Base-by-base conservation (phyloP, 148 eudicot species). In the Mesembryanthemum crystallinum region DNA sequence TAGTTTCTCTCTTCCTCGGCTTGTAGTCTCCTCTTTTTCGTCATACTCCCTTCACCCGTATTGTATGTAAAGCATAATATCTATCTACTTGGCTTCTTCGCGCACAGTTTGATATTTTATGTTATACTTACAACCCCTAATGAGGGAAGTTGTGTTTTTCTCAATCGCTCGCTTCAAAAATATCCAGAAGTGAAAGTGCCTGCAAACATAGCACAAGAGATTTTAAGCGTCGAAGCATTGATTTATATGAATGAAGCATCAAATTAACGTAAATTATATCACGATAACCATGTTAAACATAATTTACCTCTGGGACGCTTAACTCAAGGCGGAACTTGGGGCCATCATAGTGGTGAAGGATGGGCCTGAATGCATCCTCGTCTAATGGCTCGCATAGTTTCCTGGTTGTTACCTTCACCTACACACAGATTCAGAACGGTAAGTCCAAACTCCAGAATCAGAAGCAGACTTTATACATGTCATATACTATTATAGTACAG, bases 281-380 rank as follows among this genome's bases (percentile, higher is more conserved):
- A 10, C 17, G 20, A 15, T 21, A 28, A 6, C 54, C 1, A 7
- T n/a, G 5, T 47, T 2, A 14, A 0, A 0, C 23, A n/a, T 52
- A 3, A 32, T 21, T 75, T 88, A 94, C 98, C 98, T 92, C 99
- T 39, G 99, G 99, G 30, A 95, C 85, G 79, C 90, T 92, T 6
- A 95, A 81, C 52, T 95, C 99, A 52, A 95, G 98, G 77, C 99
- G 99, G 88, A 95, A 95, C 83, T 95, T 95, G 32, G 99, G 99
- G 61, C 99, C 99, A 52, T 95, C 99, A 14, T 95, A 95, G 78
- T 95, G 99, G 79, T 95, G 99, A 64, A 95, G 99, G 73, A 92
- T 92, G 4, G 99, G 99, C 88, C 99, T 91, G 84, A 95, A 95
- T 2, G 99, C 88, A 82, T 95, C 99, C 81, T 95, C 99, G 32